Conservation (phyloP, 1,139 yeast species). For the Magnusiomyces suaveolens region DNA sequence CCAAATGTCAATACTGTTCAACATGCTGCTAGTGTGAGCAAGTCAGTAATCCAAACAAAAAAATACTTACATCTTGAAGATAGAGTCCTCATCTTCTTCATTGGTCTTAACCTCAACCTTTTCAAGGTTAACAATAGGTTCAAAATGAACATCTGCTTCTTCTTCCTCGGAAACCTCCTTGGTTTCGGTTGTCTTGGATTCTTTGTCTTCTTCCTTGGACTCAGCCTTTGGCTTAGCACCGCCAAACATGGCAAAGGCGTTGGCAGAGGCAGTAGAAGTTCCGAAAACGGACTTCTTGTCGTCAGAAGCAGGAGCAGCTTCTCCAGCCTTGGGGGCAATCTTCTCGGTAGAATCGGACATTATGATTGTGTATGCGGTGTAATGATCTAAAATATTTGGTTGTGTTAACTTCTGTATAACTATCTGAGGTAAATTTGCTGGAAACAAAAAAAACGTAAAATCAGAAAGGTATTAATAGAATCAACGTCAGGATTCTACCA, state of each 20-base stretch:
- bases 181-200: conserved; percentile 29
- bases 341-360: conserved; percentile 17
- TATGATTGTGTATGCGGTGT: conserved; percentile 2
- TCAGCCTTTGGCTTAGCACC: conserved; percentile 62
- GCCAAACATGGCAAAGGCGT: conserved; percentile 85
- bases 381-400: neutral
- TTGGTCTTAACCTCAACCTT: conserved; percentile 94
- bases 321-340: conserved; percentile 17
- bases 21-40: no score
- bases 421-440: no score
- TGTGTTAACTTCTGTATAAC: neutral
- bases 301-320: conserved; percentile 15
- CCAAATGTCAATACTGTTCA: no score
- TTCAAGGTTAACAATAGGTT: conserved; percentile 90
- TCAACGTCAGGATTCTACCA: no score
- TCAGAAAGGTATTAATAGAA: no score
- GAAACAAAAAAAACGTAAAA: no score
- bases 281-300: conserved; percentile 19
- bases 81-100: conserved; percentile 89
- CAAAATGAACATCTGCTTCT: conserved; percentile 91
- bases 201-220: conserved; percentile 34
- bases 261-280: conserved; percentile 40
- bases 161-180: conserved; percentile 64
- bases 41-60: neutral
- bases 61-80: conserved; percentile 52